Conservation (phyloP, 2,329 filamentous ascomycete genomes). For the Ambrosiella xylebori region DNA sequence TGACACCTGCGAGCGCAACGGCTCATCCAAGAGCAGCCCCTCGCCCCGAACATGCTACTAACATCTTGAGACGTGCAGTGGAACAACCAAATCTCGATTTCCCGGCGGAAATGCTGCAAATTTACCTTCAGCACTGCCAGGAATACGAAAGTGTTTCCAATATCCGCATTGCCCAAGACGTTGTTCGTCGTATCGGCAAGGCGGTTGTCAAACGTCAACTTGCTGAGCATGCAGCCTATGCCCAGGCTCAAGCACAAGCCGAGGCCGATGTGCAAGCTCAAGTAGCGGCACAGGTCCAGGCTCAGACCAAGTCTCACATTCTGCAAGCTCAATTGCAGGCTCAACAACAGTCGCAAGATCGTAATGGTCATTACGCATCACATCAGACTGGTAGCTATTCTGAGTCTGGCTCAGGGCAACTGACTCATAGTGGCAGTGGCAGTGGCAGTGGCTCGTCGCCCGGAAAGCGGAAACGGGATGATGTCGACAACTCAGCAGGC, state of each 20-base stretch:
- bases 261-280: background rate
- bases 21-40: background rate
- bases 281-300: constrained; percentile 14
- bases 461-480: constrained; percentile 60
- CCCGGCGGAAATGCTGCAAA: constrained; percentile 58
- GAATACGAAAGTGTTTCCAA: constrained; percentile 70
- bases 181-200: constrained; percentile 51
- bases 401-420: too few species aligned
- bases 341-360: background rate
- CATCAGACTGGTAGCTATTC: too few species aligned
- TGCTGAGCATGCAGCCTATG: constrained; percentile 25
- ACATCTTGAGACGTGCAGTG: constrained; percentile 56
- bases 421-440: constrained; percentile 8
- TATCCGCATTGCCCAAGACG: constrained; percentile 56
- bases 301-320: constrained; percentile 11
- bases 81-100: constrained; percentile 48
- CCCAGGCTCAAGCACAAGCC: constrained; percentile 16
- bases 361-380: background rate
- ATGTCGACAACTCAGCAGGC: constrained; percentile 20
- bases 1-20: constrained; percentile 33
- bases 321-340: background rate
- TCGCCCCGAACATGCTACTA: constrained; percentile 48
- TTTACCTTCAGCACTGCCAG: constrained; percentile 67
- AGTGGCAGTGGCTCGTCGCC: constrained; percentile 20
- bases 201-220: constrained; percentile 41